A percentile compares a stretch with the other conserved stretches of the same genome.
These are phyloP conservation scores for Tephrocybe sp. DNA, from an alignment of 768 basidiomycete species.

Conservation along the genomic window DNA sequence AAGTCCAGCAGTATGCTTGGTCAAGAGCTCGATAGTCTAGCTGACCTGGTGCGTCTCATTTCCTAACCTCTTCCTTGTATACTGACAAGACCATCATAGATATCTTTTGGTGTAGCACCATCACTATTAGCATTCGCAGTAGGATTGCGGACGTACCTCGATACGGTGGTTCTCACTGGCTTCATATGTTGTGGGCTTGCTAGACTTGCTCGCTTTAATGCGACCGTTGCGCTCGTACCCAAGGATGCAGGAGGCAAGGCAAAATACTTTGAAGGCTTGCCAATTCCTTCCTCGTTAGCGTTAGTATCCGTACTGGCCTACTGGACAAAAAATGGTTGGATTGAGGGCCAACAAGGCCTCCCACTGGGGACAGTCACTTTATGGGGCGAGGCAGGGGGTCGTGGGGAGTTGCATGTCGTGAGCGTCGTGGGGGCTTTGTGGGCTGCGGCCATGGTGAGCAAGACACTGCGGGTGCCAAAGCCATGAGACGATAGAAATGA, in stretches of 20 bases:
- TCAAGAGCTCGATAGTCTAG: constrained; percentile 95
- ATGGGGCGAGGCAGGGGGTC: constrained; percentile 70
- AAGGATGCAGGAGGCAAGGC: constrained; percentile 86
- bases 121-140: constrained; percentile 90
- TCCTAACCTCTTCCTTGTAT: not conserved
- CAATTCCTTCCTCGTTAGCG: constrained; percentile 87
- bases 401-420: constrained; percentile 83
- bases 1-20: constrained; percentile 94
- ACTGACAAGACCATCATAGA: constrained; percentile 42
- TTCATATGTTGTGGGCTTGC: constrained; percentile 98
- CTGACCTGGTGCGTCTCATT: constrained; percentile 73
- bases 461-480: constrained; percentile 89
- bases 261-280: constrained; percentile 96
- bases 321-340: constrained; percentile 86
- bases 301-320: constrained; percentile 79
- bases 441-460: constrained; percentile 98
- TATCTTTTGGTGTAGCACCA: constrained; percentile 98
- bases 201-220: constrained; percentile 96
- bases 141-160: constrained; percentile 89
- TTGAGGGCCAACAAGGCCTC: constrained; percentile 72
- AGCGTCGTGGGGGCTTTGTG: constrained; percentile 78
- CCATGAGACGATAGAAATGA: constrained; percentile 39
- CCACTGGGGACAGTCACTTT: constrained; percentile 73
- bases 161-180: constrained; percentile 80
- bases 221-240: constrained; percentile 92